phyloP scores from a whole-genome alignment of 805 yeast species.

The Saccharomyces jurei region DNA sequence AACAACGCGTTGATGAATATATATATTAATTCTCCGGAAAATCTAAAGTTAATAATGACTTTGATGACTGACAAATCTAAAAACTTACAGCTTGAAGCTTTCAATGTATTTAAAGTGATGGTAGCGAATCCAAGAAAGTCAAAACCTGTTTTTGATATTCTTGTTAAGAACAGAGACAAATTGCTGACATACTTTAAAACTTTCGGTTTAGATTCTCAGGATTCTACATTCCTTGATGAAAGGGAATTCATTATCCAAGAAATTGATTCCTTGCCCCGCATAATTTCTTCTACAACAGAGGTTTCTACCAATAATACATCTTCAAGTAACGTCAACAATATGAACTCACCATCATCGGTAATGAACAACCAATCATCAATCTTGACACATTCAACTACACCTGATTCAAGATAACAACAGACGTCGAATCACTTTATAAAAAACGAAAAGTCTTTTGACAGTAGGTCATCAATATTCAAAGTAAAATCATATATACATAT shows the following conservation, averaged over 20 bases:
- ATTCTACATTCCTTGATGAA: constrained; percentile 64
- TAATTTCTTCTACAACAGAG: constrained; percentile 29
- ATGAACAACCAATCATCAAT: neutral
- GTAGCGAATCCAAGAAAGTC: constrained; percentile 93
- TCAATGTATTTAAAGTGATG: constrained; percentile 87
- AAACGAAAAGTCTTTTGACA: neutral
- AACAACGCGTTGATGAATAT: constrained; percentile 65
- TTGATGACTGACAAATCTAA: constrained; percentile 80
- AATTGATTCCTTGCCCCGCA: constrained; percentile 62
- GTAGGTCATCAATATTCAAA: neutral
- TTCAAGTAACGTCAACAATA: neutral
- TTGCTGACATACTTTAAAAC: constrained; percentile 59
- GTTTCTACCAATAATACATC: neutral
- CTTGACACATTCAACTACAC: neutral
- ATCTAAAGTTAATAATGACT: constrained; percentile 79
- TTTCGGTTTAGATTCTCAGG: constrained; percentile 52
- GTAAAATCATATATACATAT: neutral
- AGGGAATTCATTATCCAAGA: constrained; percentile 70
- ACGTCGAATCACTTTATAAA: neutral
- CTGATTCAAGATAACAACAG: neutral
- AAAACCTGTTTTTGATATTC: constrained; percentile 68
- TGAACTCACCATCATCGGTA: neutral
- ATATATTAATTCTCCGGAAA: constrained; percentile 74
- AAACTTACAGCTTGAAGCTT: constrained; percentile 83
- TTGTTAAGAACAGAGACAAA: constrained; percentile 75